Percentiles rank a stretch among this genome's conserved stretches.
Evolutionary conservation across 2,329 filamentous ascomycete species (phyloP).

Genomic region (Xylariaceae sp.): DNA sequence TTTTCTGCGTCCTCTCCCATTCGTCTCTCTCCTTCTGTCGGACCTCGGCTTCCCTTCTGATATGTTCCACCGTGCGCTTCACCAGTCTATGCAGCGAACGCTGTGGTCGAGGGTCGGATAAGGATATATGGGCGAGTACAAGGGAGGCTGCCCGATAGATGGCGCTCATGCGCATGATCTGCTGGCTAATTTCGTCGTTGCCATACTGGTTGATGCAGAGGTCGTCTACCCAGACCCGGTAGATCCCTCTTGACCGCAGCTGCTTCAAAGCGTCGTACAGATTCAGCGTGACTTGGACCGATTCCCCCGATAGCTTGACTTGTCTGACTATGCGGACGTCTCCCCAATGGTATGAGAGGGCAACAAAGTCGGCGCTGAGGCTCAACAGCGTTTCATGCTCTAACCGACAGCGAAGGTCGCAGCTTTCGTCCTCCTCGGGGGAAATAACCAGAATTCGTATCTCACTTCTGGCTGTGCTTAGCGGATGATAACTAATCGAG

Average conservation of each 20-base stretch:
- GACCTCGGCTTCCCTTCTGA: neutral
- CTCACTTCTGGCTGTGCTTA: slow-evolving; percentile 10
- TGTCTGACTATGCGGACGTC: slow-evolving; percentile 7
- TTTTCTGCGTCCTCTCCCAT: no score
- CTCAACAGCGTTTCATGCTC: slow-evolving; percentile 10
- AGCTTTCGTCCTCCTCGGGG: slow-evolving; percentile 1
- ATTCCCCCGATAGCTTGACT: slow-evolving; percentile 6
- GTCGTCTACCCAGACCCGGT: slow-evolving; percentile 14
- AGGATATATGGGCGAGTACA: slow-evolving; percentile 10
- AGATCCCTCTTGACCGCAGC: slow-evolving; percentile 7
- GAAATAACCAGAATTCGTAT: slow-evolving; percentile 14
- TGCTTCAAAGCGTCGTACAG: slow-evolving; percentile 13
- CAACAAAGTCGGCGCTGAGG: slow-evolving; percentile 12
- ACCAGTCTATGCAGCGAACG: slow-evolving; percentile 6
- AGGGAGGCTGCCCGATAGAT: slow-evolving; percentile 13
- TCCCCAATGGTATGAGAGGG: slow-evolving; percentile 16
- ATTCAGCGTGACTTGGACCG: slow-evolving; percentile 11
- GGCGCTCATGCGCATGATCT: slow-evolving; percentile 13
- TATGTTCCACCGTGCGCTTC: slow-evolving; percentile 2
- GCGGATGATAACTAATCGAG: slow-evolving; percentile 6
- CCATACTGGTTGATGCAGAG: slow-evolving; percentile 16
- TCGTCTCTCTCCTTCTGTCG: slow-evolving; percentile 4
- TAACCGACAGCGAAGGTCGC: slow-evolving; percentile 8
- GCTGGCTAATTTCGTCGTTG: slow-evolving; percentile 11
- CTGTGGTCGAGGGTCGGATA: slow-evolving; percentile 2